Percentiles rank a stretch among this genome's conserved stretches.
Conservation (phyloP, 129 eudicot genomes). For the Arctium lappa region DNA sequence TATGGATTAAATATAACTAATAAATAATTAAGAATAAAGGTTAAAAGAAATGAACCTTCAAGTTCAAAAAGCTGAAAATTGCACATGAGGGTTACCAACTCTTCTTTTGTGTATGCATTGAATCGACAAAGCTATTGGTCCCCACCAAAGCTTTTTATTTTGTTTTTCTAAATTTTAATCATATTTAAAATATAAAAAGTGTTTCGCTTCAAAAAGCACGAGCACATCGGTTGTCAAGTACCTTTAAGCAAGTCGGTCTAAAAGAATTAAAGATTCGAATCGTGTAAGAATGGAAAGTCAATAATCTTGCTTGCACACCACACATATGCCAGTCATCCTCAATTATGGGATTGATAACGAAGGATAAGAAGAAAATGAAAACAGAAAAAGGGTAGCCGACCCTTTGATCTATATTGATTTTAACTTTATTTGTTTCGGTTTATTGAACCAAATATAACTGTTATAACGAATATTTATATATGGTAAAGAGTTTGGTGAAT, state of each 20-base stretch:
- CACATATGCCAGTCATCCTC: not conserved
- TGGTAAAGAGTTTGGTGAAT: not conserved
- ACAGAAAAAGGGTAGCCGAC: not conserved
- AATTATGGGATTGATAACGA: not conserved
- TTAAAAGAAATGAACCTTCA: conserved; percentile 14
- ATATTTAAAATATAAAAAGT: not conserved
- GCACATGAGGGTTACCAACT: conserved; percentile 26
- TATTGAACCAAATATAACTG: no score
- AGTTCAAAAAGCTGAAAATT: conserved; percentile 28
- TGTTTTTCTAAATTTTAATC: not conserved
- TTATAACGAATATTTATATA: not conserved
- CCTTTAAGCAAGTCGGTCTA: conserved; percentile 9
- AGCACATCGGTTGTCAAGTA: not conserved
- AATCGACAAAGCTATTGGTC: conserved; percentile 10
- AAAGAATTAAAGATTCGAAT: not conserved
- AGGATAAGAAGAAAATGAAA: not conserved
- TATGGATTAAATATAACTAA: not conserved
- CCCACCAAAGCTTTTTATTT: conserved; percentile 2
- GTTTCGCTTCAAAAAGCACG: conserved; percentile 4
- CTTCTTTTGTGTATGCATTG: conserved; percentile 14
- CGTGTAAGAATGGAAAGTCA: not conserved
- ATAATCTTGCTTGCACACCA: not conserved
- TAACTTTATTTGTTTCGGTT: not conserved
- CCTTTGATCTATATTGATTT: not conserved
- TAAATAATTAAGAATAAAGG: not conserved